Percentiles rank a stretch among this genome's conserved stretches.
Evolutionary conservation across 768 basidiomycete species (phyloP).

Genomic region (Pleurotus sapidus): DNA sequence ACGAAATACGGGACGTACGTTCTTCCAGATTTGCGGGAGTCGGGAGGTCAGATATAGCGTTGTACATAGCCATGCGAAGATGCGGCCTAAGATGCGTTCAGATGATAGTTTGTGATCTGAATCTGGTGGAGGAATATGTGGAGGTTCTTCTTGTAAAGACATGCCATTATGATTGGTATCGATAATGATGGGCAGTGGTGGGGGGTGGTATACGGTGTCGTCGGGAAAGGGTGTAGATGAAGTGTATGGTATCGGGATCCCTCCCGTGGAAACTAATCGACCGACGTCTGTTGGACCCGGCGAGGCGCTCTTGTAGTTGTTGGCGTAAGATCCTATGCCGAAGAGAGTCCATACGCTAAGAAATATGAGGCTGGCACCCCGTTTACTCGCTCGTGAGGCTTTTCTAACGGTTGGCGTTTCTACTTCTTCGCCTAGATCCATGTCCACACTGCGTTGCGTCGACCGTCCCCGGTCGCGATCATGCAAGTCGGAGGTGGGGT

Average conservation of each 20-base stretch:
- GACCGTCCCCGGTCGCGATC: slow-evolving; percentile 42
- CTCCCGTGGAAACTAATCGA: slow-evolving; percentile 37
- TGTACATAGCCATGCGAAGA: slow-evolving; percentile 94
- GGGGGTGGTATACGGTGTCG: slow-evolving; percentile 7
- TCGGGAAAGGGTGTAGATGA: slow-evolving; percentile 13
- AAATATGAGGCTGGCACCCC: slow-evolving; percentile 79
- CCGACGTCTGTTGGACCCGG: slow-evolving; percentile 37
- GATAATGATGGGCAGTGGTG: background rate
- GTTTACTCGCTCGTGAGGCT: slow-evolving; percentile 62
- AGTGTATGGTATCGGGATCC: slow-evolving; percentile 9
- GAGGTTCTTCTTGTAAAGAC: background rate
- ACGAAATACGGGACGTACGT: slow-evolving; percentile 50
- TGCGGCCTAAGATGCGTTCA: slow-evolving; percentile 79
- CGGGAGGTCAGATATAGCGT: slow-evolving; percentile 91
- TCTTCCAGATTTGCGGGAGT: slow-evolving; percentile 98
- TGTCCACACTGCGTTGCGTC: slow-evolving; percentile 33
- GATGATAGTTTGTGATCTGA: slow-evolving; percentile 21
- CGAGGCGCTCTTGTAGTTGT: slow-evolving; percentile 22
- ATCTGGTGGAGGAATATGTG: slow-evolving; percentile 13
- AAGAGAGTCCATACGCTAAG: slow-evolving; percentile 76
- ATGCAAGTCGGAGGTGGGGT: slow-evolving; percentile 29
- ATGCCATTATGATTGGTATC: background rate
- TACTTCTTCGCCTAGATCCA: slow-evolving; percentile 19
- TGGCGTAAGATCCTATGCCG: slow-evolving; percentile 53
- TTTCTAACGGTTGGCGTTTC: slow-evolving; percentile 26